Percentiles rank a stretch among this genome's conserved stretches.
These are phyloP conservation scores for Ustilago trichophora DNA, from an alignment of 1,284 basidiomycete genomes.

Conservation along the genomic window DNA sequence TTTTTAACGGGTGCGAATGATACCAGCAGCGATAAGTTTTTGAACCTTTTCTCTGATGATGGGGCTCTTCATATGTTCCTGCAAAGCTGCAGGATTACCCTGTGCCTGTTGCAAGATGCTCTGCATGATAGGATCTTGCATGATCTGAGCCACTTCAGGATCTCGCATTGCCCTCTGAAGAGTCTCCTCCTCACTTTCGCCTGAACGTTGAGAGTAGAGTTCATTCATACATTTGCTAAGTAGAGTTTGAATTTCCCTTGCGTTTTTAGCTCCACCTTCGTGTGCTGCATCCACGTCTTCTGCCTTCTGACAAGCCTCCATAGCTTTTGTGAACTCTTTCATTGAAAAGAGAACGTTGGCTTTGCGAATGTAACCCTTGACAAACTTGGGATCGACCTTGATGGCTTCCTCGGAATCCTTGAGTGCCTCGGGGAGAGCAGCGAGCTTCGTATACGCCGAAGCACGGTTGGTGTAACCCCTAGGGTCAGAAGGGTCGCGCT, in stretches of 20 bases:
- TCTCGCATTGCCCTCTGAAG: conserved; percentile 94
- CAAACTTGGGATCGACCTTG: conserved; percentile 79
- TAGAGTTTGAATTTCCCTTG: conserved; percentile 56
- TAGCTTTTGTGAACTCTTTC: conserved; percentile 85
- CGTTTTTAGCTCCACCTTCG: conserved; percentile 48
- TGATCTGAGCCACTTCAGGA: conserved; percentile 84
- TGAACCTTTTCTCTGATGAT: conserved; percentile 83
- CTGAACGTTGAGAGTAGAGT: conserved; percentile 80
- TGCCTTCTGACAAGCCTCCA: conserved; percentile 60
- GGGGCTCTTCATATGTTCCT: conserved; percentile 94
- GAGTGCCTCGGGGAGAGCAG: conserved; percentile 91
- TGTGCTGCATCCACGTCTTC: conserved; percentile 47
- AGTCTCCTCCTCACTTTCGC: conserved; percentile 91
- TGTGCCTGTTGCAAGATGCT: conserved; percentile 95
- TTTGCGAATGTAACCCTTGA: conserved; percentile 95
- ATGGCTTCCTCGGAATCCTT: conserved; percentile 96
- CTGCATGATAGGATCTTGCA: conserved; percentile 69
- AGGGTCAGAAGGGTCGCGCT: conserved; percentile 88
- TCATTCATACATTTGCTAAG: conserved; percentile 73
- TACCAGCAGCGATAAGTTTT: conserved; percentile 92
- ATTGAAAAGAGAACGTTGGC: conserved; percentile 84
- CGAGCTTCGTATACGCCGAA: conserved; percentile 93
- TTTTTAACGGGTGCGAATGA: conserved; percentile 72
- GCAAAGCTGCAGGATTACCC: conserved; percentile 83
- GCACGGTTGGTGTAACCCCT: conserved; percentile 97